These are phyloP conservation scores for Leccinum disarticulatum DNA, from an alignment of 768 basidiomycete genomes.

Conservation along the genomic window DNA sequence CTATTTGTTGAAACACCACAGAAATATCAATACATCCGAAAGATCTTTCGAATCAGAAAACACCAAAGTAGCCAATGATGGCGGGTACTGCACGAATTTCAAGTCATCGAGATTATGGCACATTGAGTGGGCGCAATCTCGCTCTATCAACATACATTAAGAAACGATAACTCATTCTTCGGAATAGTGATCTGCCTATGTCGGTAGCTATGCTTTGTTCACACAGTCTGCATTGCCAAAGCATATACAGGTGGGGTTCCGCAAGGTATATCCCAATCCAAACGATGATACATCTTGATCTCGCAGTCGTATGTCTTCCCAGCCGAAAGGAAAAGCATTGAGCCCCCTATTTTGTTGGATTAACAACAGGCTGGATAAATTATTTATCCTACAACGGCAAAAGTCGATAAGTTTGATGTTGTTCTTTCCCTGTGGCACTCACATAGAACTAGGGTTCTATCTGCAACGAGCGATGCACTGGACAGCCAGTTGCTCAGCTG, in stretches of 20 bases:
- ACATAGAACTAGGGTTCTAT: slow-evolving; percentile 2
- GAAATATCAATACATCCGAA: slow-evolving; percentile 13
- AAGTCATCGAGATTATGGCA: not conserved
- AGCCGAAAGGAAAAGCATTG: not conserved
- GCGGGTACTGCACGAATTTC: not conserved
- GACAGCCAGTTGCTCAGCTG: not conserved
- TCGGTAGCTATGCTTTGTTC: not conserved
- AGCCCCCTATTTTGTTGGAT: not conserved
- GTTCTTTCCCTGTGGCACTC: not conserved
- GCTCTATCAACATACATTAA: slow-evolving; percentile 5
- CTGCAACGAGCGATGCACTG: slow-evolving; percentile 1
- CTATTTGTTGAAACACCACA: not conserved
- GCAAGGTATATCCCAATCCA: not conserved
- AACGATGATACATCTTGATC: not conserved
- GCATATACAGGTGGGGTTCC: not conserved
- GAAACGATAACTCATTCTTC: slow-evolving; percentile 4
- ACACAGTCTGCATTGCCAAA: not conserved
- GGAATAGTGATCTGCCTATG: slow-evolving; percentile 1
- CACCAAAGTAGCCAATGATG: not conserved
- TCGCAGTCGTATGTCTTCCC: not conserved
- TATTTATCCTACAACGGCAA: slow-evolving; percentile 4
- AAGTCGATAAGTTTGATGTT: not conserved
- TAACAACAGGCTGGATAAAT: not conserved
- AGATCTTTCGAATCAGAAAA: not conserved
- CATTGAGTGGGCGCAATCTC: slow-evolving; percentile 11